Base-by-base conservation (phyloP, 2,329 filamentous ascomycete species). In the Phialophora chinensis region DNA sequence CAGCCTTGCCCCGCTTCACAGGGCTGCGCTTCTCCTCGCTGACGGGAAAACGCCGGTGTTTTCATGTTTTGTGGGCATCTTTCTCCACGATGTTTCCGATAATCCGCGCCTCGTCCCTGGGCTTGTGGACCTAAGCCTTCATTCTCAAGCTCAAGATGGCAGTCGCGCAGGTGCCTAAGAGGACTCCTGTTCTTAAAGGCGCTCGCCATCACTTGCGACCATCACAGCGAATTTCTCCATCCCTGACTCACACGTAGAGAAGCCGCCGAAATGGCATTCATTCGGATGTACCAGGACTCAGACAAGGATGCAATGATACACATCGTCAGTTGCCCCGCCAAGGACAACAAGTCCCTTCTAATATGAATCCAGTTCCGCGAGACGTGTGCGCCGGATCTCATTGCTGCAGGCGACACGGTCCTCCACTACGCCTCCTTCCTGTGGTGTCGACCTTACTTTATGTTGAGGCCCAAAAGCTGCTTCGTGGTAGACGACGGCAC, bases 401-500 rank as follows among this genome's bases (percentile, higher is more conserved):
- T 63, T 38, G 60, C 55, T 12, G 65, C 57, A 5, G 63, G 67
- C 11, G 67, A 68, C 20, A 58, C 64, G 1, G 67, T 66, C 25
- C 60, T 72, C 6, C 53, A 69, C 33, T 65, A 68, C 33, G 64
- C 63, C 12, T 72, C 69, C 20, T 68, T 65, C 44, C 56, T 71
- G 6, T 72, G 71, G 71, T 70, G 68, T 59, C 66, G 68, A 25
- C 67, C 67, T 2, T 72, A 72, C 42, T 42, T 69, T 7, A 62
- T 66, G 50, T 54, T 72, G 55, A 23, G 20, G 14, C 66, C 67
- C 6, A 58, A 67, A 3, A 65, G 44, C 8, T 72, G 71, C 57
- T 71, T 68, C 44, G 69, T 72, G 17, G 53, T 72, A 27, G 71
- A 71, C 42, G 69, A 72, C 38, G 71, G 66, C 50, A 35, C 44